Evolutionary conservation across 2,329 filamentous ascomycete species (phyloP).

Genomic region (Pyricularia sp.): DNA sequence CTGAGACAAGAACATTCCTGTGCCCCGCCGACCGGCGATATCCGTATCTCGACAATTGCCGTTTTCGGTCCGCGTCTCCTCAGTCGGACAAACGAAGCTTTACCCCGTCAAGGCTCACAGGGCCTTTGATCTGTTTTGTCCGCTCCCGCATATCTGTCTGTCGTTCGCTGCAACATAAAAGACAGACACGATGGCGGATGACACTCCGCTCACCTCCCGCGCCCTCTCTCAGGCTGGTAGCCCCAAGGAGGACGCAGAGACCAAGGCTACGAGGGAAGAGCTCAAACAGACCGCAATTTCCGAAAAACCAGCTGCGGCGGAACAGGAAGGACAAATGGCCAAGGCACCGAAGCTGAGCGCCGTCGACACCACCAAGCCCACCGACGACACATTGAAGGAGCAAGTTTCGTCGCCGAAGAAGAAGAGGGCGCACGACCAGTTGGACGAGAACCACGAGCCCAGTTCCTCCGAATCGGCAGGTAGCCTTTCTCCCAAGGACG

Average conservation of each 20-base stretch:
- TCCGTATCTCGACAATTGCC: background rate
- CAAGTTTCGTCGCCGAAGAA: conserved; percentile 54
- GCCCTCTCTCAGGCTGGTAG: conserved; percentile 23
- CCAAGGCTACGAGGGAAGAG: conserved; percentile 53
- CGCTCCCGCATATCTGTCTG: background rate
- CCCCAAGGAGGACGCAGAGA: conserved; percentile 50
- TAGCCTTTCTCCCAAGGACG: conserved; percentile 30
- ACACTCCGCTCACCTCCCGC: conserved; percentile 30
- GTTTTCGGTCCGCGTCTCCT: background rate
- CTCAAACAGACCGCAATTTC: conserved; percentile 56
- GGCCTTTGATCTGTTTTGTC: background rate
- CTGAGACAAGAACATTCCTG: background rate
- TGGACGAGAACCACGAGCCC: conserved; percentile 38
- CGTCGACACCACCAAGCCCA: conserved; percentile 13
- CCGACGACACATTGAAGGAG: conserved; percentile 32
- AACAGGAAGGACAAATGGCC: conserved; percentile 13
- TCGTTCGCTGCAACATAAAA: background rate
- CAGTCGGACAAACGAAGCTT: background rate
- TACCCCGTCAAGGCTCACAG: background rate
- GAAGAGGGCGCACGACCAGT: conserved; percentile 52
- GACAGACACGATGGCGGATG: conserved; percentile 34
- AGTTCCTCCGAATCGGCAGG: conserved; percentile 21
- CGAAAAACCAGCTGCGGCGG: conserved; percentile 26
- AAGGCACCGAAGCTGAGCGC: conserved; percentile 26
- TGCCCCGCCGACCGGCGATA: background rate